Conservation (phyloP, 352 stramenopile species). For the Pythium dissotocum region DNA sequence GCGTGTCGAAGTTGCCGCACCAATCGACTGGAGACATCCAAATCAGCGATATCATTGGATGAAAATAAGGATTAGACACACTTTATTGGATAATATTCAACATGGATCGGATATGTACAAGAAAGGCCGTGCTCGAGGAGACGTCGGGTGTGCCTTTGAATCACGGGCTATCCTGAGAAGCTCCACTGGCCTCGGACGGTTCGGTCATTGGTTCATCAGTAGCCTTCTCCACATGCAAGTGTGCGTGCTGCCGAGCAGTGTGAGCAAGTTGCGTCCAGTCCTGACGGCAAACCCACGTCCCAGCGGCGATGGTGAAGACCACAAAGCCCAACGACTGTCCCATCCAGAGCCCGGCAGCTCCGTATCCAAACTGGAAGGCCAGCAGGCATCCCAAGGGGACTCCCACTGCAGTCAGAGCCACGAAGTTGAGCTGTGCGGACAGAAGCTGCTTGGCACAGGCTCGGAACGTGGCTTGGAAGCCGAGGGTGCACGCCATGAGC, state of each 20-base stretch:
- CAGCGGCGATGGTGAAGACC: conserved; percentile 37
- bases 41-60: conserved; percentile 22
- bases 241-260: conserved; percentile 46
- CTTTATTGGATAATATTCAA: conserved; percentile 20
- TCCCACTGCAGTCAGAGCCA: conserved; percentile 51
- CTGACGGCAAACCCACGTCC: conserved; percentile 42
- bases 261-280: conserved; percentile 58
- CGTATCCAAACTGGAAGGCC: conserved; percentile 39
- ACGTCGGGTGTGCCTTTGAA: too few species aligned
- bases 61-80: conserved; percentile 17
- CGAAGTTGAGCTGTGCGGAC: conserved; percentile 52
- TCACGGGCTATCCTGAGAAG: not conserved
- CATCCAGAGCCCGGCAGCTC: conserved; percentile 54
- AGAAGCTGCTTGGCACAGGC: conserved; percentile 53
- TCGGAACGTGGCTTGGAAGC: conserved; percentile 43
- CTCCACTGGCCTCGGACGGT: not conserved
- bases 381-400: conserved; percentile 47
- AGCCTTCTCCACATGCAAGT: conserved; percentile 32
- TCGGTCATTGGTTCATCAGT: not conserved
- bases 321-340: conserved; percentile 54
- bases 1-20: conserved; percentile 23
- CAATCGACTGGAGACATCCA: conserved; percentile 22
- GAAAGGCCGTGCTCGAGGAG: too few species aligned
- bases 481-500: conserved; percentile 41
- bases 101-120: not conserved